A percentile compares a stretch with the other conserved stretches of the same genome.
Evolutionary conservation across 2,329 filamentous ascomycete genomes (phyloP).

Genomic region (Sporothrix mexicana): DNA sequence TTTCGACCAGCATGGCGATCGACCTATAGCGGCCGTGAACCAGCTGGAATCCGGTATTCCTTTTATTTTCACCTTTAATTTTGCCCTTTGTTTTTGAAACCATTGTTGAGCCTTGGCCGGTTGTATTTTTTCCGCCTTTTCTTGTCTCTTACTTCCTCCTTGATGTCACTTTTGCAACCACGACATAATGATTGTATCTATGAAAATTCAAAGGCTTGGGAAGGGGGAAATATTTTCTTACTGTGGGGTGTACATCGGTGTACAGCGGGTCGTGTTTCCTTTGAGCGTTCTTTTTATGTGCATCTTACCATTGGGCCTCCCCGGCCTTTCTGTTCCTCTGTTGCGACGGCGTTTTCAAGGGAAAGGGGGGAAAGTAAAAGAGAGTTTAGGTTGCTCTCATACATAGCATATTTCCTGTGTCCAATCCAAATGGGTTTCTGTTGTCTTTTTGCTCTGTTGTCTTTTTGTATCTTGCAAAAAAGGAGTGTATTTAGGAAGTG

Average conservation of each 20-base stretch:
- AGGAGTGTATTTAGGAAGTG: background rate
- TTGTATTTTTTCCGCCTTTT: background rate
- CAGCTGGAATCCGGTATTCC: background rate
- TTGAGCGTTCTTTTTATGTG: background rate
- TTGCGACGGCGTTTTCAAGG: constrained; percentile 8
- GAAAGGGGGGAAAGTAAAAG: background rate
- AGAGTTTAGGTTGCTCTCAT: background rate
- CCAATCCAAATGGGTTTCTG: background rate
- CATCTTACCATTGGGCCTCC: background rate
- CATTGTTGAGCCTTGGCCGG: background rate
- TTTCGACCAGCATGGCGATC: constrained; percentile 37
- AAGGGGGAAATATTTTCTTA: background rate
- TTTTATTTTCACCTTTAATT: background rate
- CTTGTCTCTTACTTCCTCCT: too few species aligned
- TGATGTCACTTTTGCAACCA: background rate
- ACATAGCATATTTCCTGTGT: background rate
- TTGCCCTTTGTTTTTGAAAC: background rate
- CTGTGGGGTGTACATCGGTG: background rate
- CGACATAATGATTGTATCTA: constrained; percentile 11
- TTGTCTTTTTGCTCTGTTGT: too few species aligned
- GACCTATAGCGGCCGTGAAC: constrained; percentile 27
- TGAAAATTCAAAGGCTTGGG: background rate
- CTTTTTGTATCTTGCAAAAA: background rate
- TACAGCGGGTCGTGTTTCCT: background rate
- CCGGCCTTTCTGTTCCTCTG: background rate